Evolutionary conservation across 768 basidiomycete genomes (phyloP).

Genomic region (Gloeophyllum trabeum): DNA sequence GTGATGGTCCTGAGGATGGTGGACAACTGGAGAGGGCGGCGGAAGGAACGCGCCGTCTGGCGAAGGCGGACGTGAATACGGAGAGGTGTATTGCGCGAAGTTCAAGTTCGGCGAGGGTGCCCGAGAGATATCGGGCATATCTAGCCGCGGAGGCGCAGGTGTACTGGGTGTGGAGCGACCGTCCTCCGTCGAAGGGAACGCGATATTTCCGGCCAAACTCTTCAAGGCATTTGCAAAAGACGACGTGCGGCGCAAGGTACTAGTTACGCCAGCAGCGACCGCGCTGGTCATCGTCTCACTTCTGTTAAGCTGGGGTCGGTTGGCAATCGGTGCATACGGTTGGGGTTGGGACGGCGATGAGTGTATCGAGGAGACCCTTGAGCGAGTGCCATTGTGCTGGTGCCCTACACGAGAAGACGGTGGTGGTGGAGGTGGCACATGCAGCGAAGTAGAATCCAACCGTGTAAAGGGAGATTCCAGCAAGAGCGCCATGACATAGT

Average conservation of each 20-base stretch:
- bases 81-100: constrained; percentile 65
- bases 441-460: constrained; percentile 57
- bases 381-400: constrained; percentile 18
- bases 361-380: constrained; percentile 37
- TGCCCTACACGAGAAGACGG: constrained; percentile 14
- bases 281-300: constrained; percentile 54
- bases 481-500: constrained; percentile 85
- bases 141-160: constrained; percentile 12
- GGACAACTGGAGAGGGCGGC: constrained; percentile 15
- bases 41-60: no score
- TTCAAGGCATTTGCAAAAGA: constrained; percentile 73
- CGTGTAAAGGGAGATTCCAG: constrained; percentile 81
- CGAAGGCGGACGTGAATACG: constrained; percentile 61
- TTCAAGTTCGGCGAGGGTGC: constrained; percentile 76
- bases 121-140: constrained; percentile 35
- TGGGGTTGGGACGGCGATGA: constrained; percentile 31
- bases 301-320: constrained; percentile 39
- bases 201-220: constrained; percentile 55
- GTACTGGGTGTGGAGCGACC: constrained; percentile 26
- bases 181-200: constrained; percentile 60
- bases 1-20: constrained; percentile 14
- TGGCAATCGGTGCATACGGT: constrained; percentile 32
- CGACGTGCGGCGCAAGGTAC: constrained; percentile 66
- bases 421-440: constrained; percentile 35
- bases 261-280: constrained; percentile 49